Evolutionary conservation across 441 rosid species (phyloP).

Genomic region (Adansonia madagascariensis): DNA sequence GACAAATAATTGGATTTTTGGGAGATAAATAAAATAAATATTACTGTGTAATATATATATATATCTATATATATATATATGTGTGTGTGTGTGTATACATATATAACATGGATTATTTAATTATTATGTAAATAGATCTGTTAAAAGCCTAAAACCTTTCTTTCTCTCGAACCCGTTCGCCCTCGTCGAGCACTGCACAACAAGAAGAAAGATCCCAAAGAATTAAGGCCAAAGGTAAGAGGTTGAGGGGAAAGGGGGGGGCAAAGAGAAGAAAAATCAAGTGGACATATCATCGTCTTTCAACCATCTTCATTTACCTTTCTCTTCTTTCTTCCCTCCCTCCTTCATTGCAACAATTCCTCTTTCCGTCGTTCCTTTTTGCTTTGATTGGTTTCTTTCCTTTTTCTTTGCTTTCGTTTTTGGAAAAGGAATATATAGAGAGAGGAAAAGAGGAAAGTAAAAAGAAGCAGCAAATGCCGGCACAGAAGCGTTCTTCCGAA

Average conservation of each 20-base stretch:
- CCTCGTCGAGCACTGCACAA: slow-evolving; percentile 7
- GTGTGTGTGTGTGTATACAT: no score
- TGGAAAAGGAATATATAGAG: no score
- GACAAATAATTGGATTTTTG: no score
- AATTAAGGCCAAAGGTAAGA: background rate
- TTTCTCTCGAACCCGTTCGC: slow-evolving; percentile 17
- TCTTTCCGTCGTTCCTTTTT: background rate
- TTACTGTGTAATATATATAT: no score
- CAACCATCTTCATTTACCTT: slow-evolving; percentile 25
- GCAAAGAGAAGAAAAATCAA: slow-evolving; percentile 28
- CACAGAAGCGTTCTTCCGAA: slow-evolving; percentile 49
- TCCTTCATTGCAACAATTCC: background rate
- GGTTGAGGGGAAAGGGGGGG: no score
- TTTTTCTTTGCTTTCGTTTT: background rate
- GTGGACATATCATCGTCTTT: slow-evolving; percentile 18
- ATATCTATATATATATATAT: no score
- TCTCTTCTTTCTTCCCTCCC: background rate
- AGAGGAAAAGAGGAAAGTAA: background rate
- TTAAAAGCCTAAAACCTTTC: background rate
- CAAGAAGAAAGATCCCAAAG: background rate
- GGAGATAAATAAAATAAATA: no score
- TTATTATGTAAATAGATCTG: no score
- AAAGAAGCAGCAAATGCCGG: slow-evolving; percentile 45
- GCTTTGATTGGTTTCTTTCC: background rate
- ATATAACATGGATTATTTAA: no score